Base-by-base conservation (phyloP, 805 yeast species). In the Candida boleticola region DNA sequence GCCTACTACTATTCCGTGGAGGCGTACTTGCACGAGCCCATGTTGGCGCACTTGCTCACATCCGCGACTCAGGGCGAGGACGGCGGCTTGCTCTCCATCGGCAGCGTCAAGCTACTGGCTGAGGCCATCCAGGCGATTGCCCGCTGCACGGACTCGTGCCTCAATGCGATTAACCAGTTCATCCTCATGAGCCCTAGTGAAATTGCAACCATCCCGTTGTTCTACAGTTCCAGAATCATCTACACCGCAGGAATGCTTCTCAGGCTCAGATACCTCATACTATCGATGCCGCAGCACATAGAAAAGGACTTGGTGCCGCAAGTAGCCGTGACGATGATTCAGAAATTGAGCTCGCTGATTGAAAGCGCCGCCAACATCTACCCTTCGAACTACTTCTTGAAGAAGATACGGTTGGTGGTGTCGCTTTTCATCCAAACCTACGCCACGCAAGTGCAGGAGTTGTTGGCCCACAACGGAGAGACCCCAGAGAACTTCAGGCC, bases 191-290 rank as follows among this genome's bases (percentile, higher is more conserved):
- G 71, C 1, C 64, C 66, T 4, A 70, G 64, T n/a, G 64, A 69
- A n/a, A 64, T 83, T 17, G 75, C 83, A 0, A 60, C 73, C 2
- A 64, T 78, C 43, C 90, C 90, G 3, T 60, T 82, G 33, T 72
- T 77, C 42, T 78, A 75, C 47, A 71, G 74, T 25, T 66, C 83
- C 2, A 66, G 87, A 48, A 65, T 80, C 29, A 71, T 81, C n/a
- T 82, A 81, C 52, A 79, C 83, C 0, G 78, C 82, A 0, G 89
- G 88, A 5, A 74, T 81, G 72, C 63, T 82, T 21, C 59, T 82
- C 41, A 68, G 84, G 41, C 58, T 81, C 33, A 60, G 87, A 26
- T 81, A 74, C 57, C 61, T 78, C 35, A 71, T 76, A n/a, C 56
- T 82, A 10, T 70, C 81, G 10, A 61, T 80, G 4, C 82, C 84